Conservation (phyloP, 495 filamentous ascomycete species). For the Trichocladium uniseriatum region DNA sequence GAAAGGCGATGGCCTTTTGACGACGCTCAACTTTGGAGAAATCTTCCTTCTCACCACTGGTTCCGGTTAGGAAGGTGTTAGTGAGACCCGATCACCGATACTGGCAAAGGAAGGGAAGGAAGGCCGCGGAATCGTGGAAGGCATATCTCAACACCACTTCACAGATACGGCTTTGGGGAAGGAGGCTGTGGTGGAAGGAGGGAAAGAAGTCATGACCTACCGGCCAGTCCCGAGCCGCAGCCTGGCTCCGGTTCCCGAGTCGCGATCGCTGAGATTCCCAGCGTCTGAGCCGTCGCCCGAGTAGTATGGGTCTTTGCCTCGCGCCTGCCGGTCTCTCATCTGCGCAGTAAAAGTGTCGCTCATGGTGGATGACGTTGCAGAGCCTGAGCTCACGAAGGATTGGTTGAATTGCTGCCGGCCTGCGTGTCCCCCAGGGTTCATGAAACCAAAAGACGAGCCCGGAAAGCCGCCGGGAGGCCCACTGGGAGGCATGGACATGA, state of each 20-base stretch:
- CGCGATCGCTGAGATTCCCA: constrained; percentile 19
- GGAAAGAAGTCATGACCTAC: constrained; percentile 1
- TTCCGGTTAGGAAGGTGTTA: neutral
- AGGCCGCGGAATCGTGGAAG: neutral
- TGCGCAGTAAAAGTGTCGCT: constrained; percentile 24
- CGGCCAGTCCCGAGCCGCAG: constrained; percentile 11
- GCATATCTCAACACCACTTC: too few relatives aligned
- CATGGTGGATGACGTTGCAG: constrained; percentile 5
- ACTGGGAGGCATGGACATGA: constrained; percentile 1
- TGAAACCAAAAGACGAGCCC: neutral
- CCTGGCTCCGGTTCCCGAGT: constrained; percentile 7
- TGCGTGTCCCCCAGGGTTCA: neutral
- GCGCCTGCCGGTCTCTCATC: constrained; percentile 45
- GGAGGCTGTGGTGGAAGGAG: neutral
- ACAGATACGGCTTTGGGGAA: neutral
- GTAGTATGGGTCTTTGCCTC: constrained; percentile 44
- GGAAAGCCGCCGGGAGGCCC: neutral
- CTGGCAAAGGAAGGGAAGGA: neutral
- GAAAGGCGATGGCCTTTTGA: constrained; percentile 33
- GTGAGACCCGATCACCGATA: neutral
- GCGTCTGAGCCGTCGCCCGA: constrained; percentile 19
- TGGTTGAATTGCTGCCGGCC: neutral
- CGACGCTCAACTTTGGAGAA: constrained; percentile 29
- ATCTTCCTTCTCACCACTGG: constrained; percentile 16
- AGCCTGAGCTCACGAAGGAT: neutral